Base-by-base conservation (phyloP, 108 stramenopile species). In the Nitzschia inconspicua region DNA sequence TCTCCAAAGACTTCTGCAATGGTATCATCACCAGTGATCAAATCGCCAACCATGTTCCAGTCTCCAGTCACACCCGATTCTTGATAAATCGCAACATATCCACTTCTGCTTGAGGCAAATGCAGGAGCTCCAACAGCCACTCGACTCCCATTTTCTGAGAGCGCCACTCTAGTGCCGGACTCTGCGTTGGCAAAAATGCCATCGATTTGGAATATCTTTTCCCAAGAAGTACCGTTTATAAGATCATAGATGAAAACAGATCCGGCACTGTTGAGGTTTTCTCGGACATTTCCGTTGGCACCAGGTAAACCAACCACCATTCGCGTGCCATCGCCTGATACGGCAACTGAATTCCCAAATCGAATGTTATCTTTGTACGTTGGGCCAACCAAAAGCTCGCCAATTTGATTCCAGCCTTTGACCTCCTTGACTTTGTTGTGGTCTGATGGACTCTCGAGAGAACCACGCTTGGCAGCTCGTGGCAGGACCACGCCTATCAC, bases 301-400 rank as follows among this genome's bases (percentile, higher is more conserved):
- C 70, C 70, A 10, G 70, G 70, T 1, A 71, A 40, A 0, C 70
- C 70, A 14, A 71, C 46, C 13, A 58, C 75, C 20, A 76, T 41
- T 10, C 68, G 75, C 47, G 40, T 49, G 4, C 63, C 67, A 60
- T 68, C 57, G 10, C 44, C 44, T 7, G 62, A 47, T 49, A 76
- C 41, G 14, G 75, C 61, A 9, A 76, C 55, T 11, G 68, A 43
- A 34, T 53, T 52, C 4, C 75, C 75, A 52, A 57, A 76, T 14
- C 32, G 55, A 40, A 58, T 58, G 24, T 48, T 58, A 48, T 71
- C 70, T 31, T 46, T 34, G 39, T 63, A 42, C n/a, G 70, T 55
- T n/a, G 62, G 54, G 20, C 62, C 58, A 22, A 52, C 35, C 53
- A 73, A 40, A n/a, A 48, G 6, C 5, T 41, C 36, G 1, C 72